Conservation (phyloP, 768 basidiomycete genomes). For the Leccinellum rugosiceps region DNA sequence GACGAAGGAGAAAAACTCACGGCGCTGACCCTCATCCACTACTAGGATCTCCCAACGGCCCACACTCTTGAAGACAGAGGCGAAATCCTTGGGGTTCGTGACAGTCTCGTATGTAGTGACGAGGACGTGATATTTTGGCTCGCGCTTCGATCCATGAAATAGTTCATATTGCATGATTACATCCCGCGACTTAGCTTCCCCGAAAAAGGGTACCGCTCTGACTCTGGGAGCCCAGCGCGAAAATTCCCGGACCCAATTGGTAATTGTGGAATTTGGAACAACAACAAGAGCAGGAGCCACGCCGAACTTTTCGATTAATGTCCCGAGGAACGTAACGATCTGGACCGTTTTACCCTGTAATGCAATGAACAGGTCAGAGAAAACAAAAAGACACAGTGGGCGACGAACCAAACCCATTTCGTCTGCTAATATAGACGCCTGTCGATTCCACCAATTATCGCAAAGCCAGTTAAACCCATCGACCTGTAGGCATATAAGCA, state of each 20-base stretch:
- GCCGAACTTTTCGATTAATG: slow-evolving; percentile 49
- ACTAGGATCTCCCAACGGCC: slow-evolving; percentile 91
- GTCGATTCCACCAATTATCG: slow-evolving; percentile 84
- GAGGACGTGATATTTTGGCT: slow-evolving; percentile 81
- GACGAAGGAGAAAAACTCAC: slow-evolving; percentile 44
- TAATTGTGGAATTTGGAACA: slow-evolving; percentile 95
- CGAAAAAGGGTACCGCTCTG: slow-evolving; percentile 81
- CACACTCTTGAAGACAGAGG: slow-evolving; percentile 72
- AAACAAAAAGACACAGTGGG: slow-evolving; percentile 1
- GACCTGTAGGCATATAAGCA: slow-evolving; percentile 41
- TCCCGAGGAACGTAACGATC: slow-evolving; percentile 79
- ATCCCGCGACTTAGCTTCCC: slow-evolving; percentile 75
- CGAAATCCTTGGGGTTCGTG: slow-evolving; percentile 64
- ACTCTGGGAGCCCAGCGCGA: slow-evolving; percentile 67
- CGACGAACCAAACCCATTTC: slow-evolving; percentile 88
- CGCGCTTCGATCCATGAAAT: slow-evolving; percentile 52
- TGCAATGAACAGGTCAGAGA: background rate
- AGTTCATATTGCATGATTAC: slow-evolving; percentile 83
- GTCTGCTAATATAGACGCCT: slow-evolving; percentile 89
- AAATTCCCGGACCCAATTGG: slow-evolving; percentile 95
- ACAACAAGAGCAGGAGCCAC: slow-evolving; percentile 84
- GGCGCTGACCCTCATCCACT: slow-evolving; percentile 89
- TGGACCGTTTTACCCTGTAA: slow-evolving; percentile 88
- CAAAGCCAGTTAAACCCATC: slow-evolving; percentile 84
- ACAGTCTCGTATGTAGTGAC: slow-evolving; percentile 92